Base-by-base conservation (phyloP, 2,329 filamentous ascomycete genomes). In the Pseudopithomyces chartarum region DNA sequence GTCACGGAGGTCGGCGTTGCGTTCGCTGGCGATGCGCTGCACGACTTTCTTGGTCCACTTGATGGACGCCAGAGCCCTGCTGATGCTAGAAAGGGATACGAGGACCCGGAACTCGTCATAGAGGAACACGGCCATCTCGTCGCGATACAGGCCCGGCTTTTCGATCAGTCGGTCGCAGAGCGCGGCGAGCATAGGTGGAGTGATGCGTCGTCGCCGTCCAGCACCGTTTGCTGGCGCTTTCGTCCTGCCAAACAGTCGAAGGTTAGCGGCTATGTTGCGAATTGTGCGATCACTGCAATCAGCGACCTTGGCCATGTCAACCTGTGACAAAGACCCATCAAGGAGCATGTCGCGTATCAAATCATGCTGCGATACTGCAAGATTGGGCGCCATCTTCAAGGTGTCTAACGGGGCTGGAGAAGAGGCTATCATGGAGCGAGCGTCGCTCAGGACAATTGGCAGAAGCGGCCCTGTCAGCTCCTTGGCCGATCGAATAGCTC, bases 1-100 rank as follows among this genome's bases (percentile, higher is more conserved):
- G 52, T 74, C 71, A 59, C 68, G 64, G 51, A 78, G 60, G 49
- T 75, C 64, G 20, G 62, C 42, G 66, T 73, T 73, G 33, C 58
- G 65, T 65, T 75, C 65, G 60, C 70, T 68, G 59, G 73, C 64
- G 59, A 74, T 64, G 34, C 67, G 62, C 20, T 65, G 65, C 33
- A 60, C 48, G 12, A 52, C 59, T 60, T 77, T 77, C 54, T 68
- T 70, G 0, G 65, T 68, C 69, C 65, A 76, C 19, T 59, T 57
- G 20, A 63, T 60, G 23, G 51, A 51, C 15, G 55, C 44, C 22
- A 73, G 61, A 40, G 66, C 56, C 40, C 59, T 55, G 26, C 64
- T 63, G 42, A 75, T 68, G 36, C 42, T 65, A 10, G 45, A 65
- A 19, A 20, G 50, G 10, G 54, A 44, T 10, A 64, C 55, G 10